phyloP scores from a whole-genome alignment of 306 rosid genomes.

The Medicago arabica region DNA sequence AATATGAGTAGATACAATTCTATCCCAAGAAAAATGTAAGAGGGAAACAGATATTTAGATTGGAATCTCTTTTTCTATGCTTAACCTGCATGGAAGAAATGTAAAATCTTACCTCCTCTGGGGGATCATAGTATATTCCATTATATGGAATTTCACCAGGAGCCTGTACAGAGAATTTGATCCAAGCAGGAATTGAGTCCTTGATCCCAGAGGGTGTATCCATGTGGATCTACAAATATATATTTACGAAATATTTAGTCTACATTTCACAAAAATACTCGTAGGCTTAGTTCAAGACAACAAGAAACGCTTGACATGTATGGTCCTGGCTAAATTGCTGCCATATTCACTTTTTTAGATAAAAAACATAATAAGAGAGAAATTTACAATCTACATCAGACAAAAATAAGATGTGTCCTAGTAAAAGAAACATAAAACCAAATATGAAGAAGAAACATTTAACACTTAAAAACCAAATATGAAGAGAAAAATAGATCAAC shows the following conservation, averaged over 20 bases:
- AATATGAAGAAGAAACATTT: slow-evolving; percentile 17
- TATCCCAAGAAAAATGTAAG: slow-evolving; percentile 9
- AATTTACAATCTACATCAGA: slow-evolving; percentile 7
- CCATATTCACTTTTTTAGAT: slow-evolving; percentile 17
- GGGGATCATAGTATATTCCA: slow-evolving; percentile 96
- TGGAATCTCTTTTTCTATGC: neutral
- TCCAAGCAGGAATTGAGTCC: slow-evolving; percentile 99
- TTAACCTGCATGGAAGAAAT: slow-evolving; percentile 34
- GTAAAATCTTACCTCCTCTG: slow-evolving; percentile 78
- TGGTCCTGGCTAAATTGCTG: neutral
- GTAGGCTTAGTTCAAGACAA: slow-evolving; percentile 34
- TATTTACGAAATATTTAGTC: slow-evolving; percentile 30
- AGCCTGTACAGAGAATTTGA: slow-evolving; percentile 92
- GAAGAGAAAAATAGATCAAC: slow-evolving; percentile 19
- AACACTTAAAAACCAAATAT: slow-evolving; percentile 30
- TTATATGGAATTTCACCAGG: slow-evolving; percentile 92
- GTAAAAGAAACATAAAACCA: slow-evolving; percentile 28
- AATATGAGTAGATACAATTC: neutral
- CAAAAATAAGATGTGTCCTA: slow-evolving; percentile 31
- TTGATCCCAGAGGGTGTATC: slow-evolving; percentile 93
- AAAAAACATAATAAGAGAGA: slow-evolving; percentile 16
- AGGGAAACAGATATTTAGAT: slow-evolving; percentile 23
- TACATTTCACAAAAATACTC: slow-evolving; percentile 33
- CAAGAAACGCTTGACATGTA: slow-evolving; percentile 21
- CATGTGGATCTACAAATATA: slow-evolving; percentile 80